Base-by-base conservation (phyloP, 495 filamentous ascomycete species). In the Xylaria scruposa region DNA sequence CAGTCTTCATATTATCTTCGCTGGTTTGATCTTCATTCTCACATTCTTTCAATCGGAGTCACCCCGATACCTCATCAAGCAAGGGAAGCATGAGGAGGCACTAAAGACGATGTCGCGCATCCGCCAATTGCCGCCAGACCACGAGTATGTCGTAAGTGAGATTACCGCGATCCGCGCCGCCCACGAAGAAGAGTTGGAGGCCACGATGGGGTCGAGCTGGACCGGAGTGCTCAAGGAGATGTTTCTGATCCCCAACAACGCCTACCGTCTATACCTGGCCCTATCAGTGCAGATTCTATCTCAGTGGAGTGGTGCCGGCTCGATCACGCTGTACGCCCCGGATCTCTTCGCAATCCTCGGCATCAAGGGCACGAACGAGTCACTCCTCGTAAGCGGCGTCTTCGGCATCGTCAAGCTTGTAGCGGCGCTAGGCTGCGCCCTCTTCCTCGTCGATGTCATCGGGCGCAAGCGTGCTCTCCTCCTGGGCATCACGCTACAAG, bases 361-460 rank as follows among this genome's bases (percentile, higher is more conserved):
- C 21, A 85, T 90, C 66, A 86, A 84, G 0, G 90, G 90, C 19
- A 83, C 83, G 56, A 87, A 89, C 54, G 88, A 91, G 73, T 86
- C 85, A 38, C 85, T 93, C 3, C 85, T 93, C 47, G 86, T 91
- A 24, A 93, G 90, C 8, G 91, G 87, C 19, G 85, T 94, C 38
- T 93, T 93, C 66, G 91, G 91, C 46, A 85, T 94, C 70, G 81
- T 92, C 76, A 93, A 94, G 71, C 85, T 93, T 68, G 77, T 87
- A 10, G 86, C 91, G 0, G 86, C 90, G 21, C 73, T 93, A 31
- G 56, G 88, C 51, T 92, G 90, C 75, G 90, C 91, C 9, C 81
- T 92, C 15, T 92, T 93, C 84, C 83, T 94, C 21, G 89, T 94
- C 72, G 91, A 94, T 71, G 84, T 91, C 61, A 90, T 93, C 73